Base-by-base conservation (phyloP, 2,329 filamentous ascomycete species). In the Penicillium corylophilum region DNA sequence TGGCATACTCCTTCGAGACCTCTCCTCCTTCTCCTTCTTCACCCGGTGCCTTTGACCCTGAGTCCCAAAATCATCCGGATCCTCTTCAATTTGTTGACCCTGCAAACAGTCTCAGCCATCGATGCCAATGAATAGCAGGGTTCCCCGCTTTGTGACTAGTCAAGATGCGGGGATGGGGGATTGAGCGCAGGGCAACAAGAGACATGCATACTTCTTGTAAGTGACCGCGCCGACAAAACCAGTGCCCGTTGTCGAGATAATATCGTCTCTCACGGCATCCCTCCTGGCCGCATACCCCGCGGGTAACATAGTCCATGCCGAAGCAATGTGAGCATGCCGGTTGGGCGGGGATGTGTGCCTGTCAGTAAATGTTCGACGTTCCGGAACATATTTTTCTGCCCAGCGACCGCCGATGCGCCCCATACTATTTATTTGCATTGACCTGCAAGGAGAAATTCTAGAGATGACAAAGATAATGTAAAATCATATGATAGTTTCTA, bases 211-310 rank as follows among this genome's bases (percentile, higher is more conserved):
- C 88, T 73, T 90, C 85, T 61, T 92, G 85, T 60, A 86, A 83
- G 75, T 95, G 90, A 28, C 90, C 90, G 60, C 89, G 86, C 57
- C 86, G 80, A 71, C 90, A 95, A 69, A 89, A 95, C 56, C 86
- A 83, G 51, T 86, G 81, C 3, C 90, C 89, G 71, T 88, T 88
- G 59, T 91, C 85, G 28, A 86, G 76, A 65, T 89, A 88, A 74
- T 87, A 90, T 56, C 82, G 81, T 38, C 79, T 80, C 46, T 88
- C 87, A 53, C 87, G 86, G 67, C 90, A 95, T 63, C 82, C 81
- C 55, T 82, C 80, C 55, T 82, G 74, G 44, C 79, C 79, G 62
- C 82, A 84, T 44, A 66, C 66, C 54, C 77, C 76, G 55, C 74
- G 75, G 48, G 71, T 73, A 48, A 67, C 66, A 62, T 77, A 77